Evolutionary conservation across 2,329 filamentous ascomycete genomes (phyloP), one percentile per base, ranked within the genome.

Genomic region (Penicillium sp.): DNA sequence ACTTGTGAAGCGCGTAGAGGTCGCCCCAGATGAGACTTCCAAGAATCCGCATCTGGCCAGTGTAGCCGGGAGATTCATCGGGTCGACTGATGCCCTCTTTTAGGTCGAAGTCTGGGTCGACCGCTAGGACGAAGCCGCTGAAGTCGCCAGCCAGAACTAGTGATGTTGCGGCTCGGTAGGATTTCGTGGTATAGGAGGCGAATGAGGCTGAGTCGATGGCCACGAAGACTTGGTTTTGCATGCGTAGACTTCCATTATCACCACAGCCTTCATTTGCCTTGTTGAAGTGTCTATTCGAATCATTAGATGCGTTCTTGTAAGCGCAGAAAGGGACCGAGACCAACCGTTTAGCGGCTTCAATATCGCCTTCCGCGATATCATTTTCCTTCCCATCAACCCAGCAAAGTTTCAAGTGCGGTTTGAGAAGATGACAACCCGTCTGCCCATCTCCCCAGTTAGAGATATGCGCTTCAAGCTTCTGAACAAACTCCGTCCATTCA

Each of bases 11-110:
- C 1, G 67, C 62, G 35, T 60, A 68, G 1, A 72, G 43, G 40
- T 72, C 69, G 14, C 63, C 59, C 67, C 69, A 71, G 11, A 72
- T 46, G 4, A 72, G 54, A 23, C 60, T 69, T 18, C 66, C 67
- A 12, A 67, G 57, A 22, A 72, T 63, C 8, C 67, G 67, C 60
- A 72, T 62, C 20, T 63, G 56, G 8, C 68, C 67, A 6, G 37
- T 43, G 22, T 63, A 71, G 2, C 53, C 57, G 1, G 63, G 63
- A 1, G 56, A 61, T 18, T 64, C 61, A 0, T 68, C 60, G 1
- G 59, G 41, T 37, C 59, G 60, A 3, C 56, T 27, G 11, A 43
- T 40, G 2, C 53, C 55, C 5, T 51, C 33, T 2, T 45, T 11
- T 0, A 53, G 44, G 40, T 69, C 58, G 35, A 61, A 70, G 1